Conservation (phyloP, 2,329 filamentous ascomycete genomes). For the Hypoxylon sp. region DNA sequence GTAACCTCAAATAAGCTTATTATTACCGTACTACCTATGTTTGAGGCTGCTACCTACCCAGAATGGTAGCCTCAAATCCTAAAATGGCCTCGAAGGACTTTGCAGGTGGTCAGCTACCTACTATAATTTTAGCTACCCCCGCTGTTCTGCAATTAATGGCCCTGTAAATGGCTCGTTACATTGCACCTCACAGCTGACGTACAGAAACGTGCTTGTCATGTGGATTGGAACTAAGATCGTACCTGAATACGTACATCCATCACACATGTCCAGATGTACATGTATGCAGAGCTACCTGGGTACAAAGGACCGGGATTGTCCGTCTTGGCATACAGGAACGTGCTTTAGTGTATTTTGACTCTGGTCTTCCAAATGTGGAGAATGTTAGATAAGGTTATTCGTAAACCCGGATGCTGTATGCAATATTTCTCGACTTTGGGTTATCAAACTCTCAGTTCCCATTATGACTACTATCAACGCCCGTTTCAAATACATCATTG, state of each 20-base stretch:
- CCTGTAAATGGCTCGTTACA: slow-evolving; percentile 38
- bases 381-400: background rate
- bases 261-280: background rate
- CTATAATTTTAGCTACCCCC: slow-evolving; percentile 21
- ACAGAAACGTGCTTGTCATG: slow-evolving; percentile 20
- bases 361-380: background rate
- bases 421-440: background rate
- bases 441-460: background rate
- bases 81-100: slow-evolving; percentile 13
- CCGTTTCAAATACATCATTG: background rate
- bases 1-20: slow-evolving; percentile 29
- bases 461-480: background rate
- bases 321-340: slow-evolving; percentile 5
- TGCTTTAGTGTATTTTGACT: too few species aligned
- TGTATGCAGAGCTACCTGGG: too few species aligned
- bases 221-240: slow-evolving; percentile 21
- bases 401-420: background rate
- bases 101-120: slow-evolving; percentile 7
- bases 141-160: slow-evolving; percentile 13
- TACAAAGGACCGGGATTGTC: too few species aligned
- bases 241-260: slow-evolving; percentile 6
- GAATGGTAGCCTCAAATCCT: slow-evolving; percentile 15
- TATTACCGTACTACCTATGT: slow-evolving; percentile 26
- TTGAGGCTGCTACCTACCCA: background rate
- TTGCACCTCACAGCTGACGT: slow-evolving; percentile 35